These are phyloP conservation scores for Aspergillus panamensis DNA, from an alignment of 495 filamentous ascomycete genomes.

Conservation along the genomic window DNA sequence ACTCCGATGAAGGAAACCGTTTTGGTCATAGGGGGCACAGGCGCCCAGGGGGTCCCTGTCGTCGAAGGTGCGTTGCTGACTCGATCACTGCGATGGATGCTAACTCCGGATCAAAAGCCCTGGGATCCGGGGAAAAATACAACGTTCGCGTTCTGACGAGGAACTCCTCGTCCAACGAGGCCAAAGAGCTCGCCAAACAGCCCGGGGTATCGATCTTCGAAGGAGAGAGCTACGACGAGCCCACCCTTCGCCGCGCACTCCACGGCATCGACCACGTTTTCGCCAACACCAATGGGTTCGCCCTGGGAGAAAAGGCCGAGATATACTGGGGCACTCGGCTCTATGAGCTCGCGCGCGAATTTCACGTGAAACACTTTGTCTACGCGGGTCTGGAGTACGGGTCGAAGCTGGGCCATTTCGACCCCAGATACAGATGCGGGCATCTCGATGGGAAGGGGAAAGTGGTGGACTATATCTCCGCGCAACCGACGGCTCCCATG, in stretches of 20 bases:
- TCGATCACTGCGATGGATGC: background rate
- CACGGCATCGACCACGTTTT: slow-evolving; percentile 40
- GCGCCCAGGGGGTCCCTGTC: slow-evolving; percentile 52
- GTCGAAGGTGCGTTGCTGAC: slow-evolving; percentile 27
- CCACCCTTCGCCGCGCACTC: slow-evolving; percentile 33
- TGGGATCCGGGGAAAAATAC: slow-evolving; percentile 41
- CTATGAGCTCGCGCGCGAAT: slow-evolving; percentile 51
- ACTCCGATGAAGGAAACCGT: slow-evolving; percentile 17
- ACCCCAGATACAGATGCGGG: slow-evolving; percentile 7
- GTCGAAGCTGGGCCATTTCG: slow-evolving; percentile 39
- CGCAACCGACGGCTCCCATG: slow-evolving; percentile 42
- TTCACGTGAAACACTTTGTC: slow-evolving; percentile 50
- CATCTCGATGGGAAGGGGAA: slow-evolving; percentile 32
- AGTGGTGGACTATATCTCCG: slow-evolving; percentile 46
- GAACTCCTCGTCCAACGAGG: slow-evolving; percentile 37
- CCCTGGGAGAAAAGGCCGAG: slow-evolving; percentile 51
- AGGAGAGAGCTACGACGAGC: slow-evolving; percentile 28
- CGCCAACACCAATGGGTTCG: slow-evolving; percentile 53
- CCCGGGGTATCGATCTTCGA: slow-evolving; percentile 43
- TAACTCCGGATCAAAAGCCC: slow-evolving; percentile 18
- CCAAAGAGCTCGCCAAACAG: slow-evolving; percentile 35
- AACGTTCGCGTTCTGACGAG: slow-evolving; percentile 47
- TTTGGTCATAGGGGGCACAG: slow-evolving; percentile 52
- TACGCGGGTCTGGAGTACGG: slow-evolving; percentile 45
- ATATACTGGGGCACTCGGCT: slow-evolving; percentile 53